These are phyloP conservation scores for Cryptococcus hybrid DNA, from an alignment of 1,284 basidiomycete species.

Conservation along the genomic window DNA sequence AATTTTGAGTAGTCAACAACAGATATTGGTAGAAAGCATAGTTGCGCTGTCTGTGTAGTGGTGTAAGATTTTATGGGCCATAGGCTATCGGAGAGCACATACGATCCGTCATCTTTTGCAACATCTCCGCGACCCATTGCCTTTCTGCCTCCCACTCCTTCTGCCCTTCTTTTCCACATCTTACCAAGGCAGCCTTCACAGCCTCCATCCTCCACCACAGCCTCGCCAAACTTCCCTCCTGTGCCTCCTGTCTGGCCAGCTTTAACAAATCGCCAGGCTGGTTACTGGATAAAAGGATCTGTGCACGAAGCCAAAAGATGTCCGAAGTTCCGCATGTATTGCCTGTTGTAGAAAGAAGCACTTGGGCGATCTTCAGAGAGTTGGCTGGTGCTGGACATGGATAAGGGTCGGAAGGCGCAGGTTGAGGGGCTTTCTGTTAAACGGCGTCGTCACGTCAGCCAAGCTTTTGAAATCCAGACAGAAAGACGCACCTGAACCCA, in stretches of 20 bases:
- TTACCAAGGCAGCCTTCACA: conserved; percentile 6
- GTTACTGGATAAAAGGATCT: conserved; percentile 30
- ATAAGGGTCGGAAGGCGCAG: conserved; percentile 7
- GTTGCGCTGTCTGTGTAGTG: conserved; percentile 28
- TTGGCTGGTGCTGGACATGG: conserved; percentile 17
- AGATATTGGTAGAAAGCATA: conserved; percentile 40
- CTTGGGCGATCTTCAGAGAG: conserved; percentile 23
- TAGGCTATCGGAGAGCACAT: too few relatives aligned
- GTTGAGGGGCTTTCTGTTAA: conserved; percentile 19
- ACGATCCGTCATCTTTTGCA: conserved; percentile 2
- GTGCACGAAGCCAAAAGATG: conserved; percentile 38
- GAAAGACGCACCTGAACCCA: conserved; percentile 22
- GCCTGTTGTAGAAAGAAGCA: conserved; percentile 25
- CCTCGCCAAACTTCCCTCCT: conserved; percentile 26
- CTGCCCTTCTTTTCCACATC: neutral
- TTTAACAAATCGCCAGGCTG: conserved; percentile 19
- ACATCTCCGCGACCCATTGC: conserved; percentile 14
- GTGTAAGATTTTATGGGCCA: too few relatives aligned
- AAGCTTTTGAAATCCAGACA: too few relatives aligned
- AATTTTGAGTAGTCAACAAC: conserved; percentile 4
- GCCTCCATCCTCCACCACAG: conserved; percentile 32
- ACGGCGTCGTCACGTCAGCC: neutral
- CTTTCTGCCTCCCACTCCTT: conserved; percentile 28
- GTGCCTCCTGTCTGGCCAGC: conserved; percentile 18
- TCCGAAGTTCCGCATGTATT: conserved; percentile 24